phyloP scores from a whole-genome alignment of 2,329 filamentous ascomycete species.

The Alternaria arborescens region DNA sequence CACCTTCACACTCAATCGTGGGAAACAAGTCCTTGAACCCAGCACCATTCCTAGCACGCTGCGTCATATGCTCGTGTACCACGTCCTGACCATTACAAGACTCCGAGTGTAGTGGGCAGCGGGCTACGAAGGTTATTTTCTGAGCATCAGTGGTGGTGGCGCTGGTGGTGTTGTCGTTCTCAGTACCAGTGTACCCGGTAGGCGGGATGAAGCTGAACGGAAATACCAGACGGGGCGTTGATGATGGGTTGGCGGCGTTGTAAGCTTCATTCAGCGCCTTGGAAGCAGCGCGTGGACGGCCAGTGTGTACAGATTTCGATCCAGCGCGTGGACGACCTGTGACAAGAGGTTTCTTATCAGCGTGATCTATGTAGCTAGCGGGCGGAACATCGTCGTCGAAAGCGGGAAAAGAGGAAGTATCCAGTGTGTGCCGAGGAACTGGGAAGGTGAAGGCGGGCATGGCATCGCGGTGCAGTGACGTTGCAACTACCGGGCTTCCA shows the following conservation, averaged over 20 bases:
- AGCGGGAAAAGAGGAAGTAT: background rate
- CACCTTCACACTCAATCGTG: slow-evolving; percentile 15
- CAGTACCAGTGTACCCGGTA: background rate
- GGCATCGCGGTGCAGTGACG: background rate
- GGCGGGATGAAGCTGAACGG: background rate
- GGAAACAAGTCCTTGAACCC: slow-evolving; percentile 35
- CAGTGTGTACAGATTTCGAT: background rate
- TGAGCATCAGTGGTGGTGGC: background rate
- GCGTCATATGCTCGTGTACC: slow-evolving; percentile 19
- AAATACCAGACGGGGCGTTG: background rate
- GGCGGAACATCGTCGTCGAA: background rate
- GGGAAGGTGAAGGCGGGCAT: background rate
- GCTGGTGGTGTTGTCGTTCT: background rate
- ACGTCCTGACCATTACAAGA: slow-evolving; percentile 30
- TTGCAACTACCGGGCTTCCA: background rate
- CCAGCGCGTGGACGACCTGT: slow-evolving; percentile 17
- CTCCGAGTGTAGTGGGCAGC: slow-evolving; percentile 31
- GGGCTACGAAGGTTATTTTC: background rate
- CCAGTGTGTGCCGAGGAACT: background rate
- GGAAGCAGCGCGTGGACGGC: slow-evolving; percentile 25
- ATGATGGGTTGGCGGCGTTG: slow-evolving; percentile 18
- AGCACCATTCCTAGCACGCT: background rate
- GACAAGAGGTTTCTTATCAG: background rate
- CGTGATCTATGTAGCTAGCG: background rate
- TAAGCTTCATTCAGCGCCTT: slow-evolving; percentile 31